Percentiles rank a stretch among this genome's conserved stretches.
Evolutionary conservation across 148 eudicot genomes (phyloP).

Genomic region (Rhododendron henanense): DNA sequence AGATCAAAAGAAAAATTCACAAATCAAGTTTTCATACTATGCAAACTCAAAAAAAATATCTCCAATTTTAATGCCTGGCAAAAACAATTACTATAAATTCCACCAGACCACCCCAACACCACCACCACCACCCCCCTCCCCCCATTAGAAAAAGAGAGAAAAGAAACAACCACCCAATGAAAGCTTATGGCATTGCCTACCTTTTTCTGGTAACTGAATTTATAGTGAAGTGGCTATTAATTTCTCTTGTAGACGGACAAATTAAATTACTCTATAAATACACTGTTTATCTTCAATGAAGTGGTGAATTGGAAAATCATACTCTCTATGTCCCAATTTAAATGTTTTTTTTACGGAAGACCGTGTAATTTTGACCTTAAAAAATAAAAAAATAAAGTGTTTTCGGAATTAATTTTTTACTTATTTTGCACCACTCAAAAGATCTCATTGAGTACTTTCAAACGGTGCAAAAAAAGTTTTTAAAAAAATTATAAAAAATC

Average conservation of each 20-base stretch:
- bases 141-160: background rate
- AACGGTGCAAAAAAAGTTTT: no score
- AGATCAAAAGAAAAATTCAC: background rate
- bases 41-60: background rate
- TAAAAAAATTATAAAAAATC: no score
- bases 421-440: no score
- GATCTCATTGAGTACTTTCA: no score
- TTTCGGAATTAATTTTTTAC: no score
- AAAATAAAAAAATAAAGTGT: no score
- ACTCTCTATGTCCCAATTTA: no score
- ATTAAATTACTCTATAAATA: background rate
- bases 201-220: background rate
- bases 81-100: background rate
- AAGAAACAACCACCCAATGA: background rate
- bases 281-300: background rate
- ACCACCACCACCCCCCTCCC: no score
- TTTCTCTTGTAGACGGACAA: no score
- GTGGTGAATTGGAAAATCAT: background rate
- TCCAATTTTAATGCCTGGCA: background rate
- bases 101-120: background rate
- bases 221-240: background rate
- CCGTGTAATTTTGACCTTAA: no score
- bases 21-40: background rate
- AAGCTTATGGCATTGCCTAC: background rate
- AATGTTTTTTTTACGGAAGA: no score